A percentile compares a stretch with the other conserved stretches of the same genome.
Evolutionary conservation across 2,329 filamentous ascomycete species (phyloP).

Genomic region (Cordyceps farinosa): DNA sequence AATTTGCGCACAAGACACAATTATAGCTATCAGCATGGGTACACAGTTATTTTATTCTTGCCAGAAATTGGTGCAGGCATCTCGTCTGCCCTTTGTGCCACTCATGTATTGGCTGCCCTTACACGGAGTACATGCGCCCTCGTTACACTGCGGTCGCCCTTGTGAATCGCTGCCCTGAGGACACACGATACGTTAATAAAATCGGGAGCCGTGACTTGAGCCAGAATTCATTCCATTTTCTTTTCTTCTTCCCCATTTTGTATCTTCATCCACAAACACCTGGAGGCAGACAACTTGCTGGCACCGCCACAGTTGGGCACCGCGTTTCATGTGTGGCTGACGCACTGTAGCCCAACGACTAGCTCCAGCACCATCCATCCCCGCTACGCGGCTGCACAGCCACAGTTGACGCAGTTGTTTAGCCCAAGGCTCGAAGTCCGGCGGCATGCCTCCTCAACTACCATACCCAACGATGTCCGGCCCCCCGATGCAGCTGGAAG

Average conservation of each 20-base stretch:
- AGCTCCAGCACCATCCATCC: background rate
- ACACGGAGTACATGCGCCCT: background rate
- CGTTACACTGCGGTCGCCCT: background rate
- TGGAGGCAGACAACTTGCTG: background rate
- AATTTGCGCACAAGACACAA: too few species aligned
- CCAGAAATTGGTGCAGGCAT: background rate
- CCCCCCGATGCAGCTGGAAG: constrained; percentile 81
- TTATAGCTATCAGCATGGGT: too few species aligned
- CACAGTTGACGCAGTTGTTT: constrained; percentile 7
- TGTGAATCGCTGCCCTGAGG: background rate
- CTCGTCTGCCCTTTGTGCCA: background rate
- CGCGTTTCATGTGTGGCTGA: constrained; percentile 6
- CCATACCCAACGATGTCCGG: constrained; percentile 62
- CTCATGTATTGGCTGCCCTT: background rate
- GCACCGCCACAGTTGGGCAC: constrained; percentile 14
- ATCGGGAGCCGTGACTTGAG: background rate
- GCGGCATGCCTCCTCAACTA: constrained; percentile 16
- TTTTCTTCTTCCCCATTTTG: background rate
- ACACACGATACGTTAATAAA: background rate
- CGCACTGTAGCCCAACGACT: constrained; percentile 1
- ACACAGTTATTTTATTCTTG: too few species aligned
- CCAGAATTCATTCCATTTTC: background rate
- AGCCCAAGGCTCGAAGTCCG: constrained; percentile 9
- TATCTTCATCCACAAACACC: background rate
- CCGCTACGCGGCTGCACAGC: constrained; percentile 13